Evolutionary conservation across 208 protist species (phyloP), one percentile per base, ranked within the genome.

Genomic region (Plasmodiophora brassicae): DNA sequence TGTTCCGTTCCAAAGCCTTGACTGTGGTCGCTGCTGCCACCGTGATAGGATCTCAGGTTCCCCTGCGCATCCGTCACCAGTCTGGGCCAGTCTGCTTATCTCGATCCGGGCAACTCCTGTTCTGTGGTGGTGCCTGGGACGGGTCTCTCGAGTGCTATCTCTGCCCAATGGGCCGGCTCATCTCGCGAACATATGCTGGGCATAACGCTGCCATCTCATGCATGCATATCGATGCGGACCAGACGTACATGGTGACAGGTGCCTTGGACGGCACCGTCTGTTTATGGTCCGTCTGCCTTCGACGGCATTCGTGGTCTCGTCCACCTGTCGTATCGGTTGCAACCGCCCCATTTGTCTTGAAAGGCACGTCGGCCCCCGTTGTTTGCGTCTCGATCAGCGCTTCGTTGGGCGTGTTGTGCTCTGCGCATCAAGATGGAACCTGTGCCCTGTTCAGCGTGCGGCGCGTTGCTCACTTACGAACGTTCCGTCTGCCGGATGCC

Each of bases 221-320:
- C 41, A 78, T 78, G 5, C 65, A 78, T 14, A 78, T 78, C 41
- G 65, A 78, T 32, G 10, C 5, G 20, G 65, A 78, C n/a, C 65
- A 78, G n/a, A 44, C 65, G 20, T 78, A 78, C 41, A 5, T 78
- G 5, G n/a, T 78, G 5, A 78, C 65, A 78, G 65, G 65, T 78
- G 65, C 65, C 5, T 5, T 8, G 20, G 41, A 78, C 41, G 65
- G 65, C 20, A 78, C 65, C 5, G n/a, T 78, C n/a, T 78, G 65
- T 78, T 38, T 78, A 44, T 78, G 65, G 65, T 78, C 65, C n/a
- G 65, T 78, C 5, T 78, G 5, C 41, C 41, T 78, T 14, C 5
- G n/a, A 38, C 5, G 65, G n/a, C 65, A 78, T 32, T 38, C 65
- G 32, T 78, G 65, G 65, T 78, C 65, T 5, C 65, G 65, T 8